Evolutionary conservation across 1,284 basidiomycete genomes (phyloP).

Genomic region (Cutaneotrichosporon sp.): DNA sequence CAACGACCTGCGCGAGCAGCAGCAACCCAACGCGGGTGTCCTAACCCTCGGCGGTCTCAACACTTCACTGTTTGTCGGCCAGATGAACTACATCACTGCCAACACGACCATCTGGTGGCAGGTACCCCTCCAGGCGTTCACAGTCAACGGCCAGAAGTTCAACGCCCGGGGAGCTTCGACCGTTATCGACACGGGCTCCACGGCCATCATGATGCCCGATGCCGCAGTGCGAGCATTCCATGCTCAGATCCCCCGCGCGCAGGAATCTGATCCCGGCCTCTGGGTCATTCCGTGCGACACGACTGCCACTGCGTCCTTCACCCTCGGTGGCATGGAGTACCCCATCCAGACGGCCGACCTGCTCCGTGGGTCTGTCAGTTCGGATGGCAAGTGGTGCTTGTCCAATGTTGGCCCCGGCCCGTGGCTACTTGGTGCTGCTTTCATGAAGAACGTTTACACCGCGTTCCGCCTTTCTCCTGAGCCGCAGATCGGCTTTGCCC

Average conservation of each 20-base stretch:
- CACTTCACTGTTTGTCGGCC: slow-evolving; percentile 63
- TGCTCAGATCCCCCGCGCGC: not conserved
- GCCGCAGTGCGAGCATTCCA: not conserved
- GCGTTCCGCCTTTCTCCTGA: slow-evolving; percentile 2
- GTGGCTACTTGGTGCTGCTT: slow-evolving; percentile 14
- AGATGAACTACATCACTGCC: slow-evolving; percentile 66
- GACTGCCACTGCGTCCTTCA: slow-evolving; percentile 61
- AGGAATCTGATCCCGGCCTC: slow-evolving; percentile 50
- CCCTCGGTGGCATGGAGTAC: slow-evolving; percentile 52
- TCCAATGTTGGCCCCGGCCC: slow-evolving; percentile 15
- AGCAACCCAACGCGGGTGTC: slow-evolving; percentile 63
- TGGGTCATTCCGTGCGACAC: slow-evolving; percentile 60
- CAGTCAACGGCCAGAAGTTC: slow-evolving; percentile 41
- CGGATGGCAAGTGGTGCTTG: not conserved
- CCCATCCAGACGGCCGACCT: slow-evolving; percentile 3
- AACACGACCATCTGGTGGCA: slow-evolving; percentile 48
- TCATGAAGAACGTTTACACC: slow-evolving; percentile 18
- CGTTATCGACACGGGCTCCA: slow-evolving; percentile 11
- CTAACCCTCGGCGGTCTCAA: slow-evolving; percentile 69
- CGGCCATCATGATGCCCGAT: slow-evolving; percentile 5
- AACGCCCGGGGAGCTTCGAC: not conserved
- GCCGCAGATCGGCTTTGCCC: slow-evolving; percentile 11
- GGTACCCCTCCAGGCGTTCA: slow-evolving; percentile 49
- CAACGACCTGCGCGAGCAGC: slow-evolving; percentile 51
- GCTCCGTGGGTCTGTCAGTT: slow-evolving; percentile 53